Conservation (phyloP, 345 rosid genomes). For the Populus ilicifolia region DNA sequence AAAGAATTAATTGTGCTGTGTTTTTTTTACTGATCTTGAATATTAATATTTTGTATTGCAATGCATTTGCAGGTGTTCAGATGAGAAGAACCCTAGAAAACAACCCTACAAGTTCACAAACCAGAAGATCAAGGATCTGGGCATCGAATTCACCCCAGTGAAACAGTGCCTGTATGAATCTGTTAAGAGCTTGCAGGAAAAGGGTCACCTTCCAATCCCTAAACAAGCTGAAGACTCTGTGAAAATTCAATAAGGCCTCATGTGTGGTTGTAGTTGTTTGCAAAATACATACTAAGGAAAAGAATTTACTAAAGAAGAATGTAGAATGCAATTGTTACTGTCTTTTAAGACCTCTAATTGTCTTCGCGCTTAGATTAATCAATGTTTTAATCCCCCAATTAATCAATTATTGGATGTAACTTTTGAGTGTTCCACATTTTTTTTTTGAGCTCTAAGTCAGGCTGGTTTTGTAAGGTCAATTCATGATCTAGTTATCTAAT, state of each 20-base stretch:
- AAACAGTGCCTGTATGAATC: slow-evolving; percentile 82
- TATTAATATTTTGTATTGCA: background rate
- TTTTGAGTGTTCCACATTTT: background rate
- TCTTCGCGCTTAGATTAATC: background rate
- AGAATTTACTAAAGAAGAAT: background rate
- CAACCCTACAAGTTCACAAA: slow-evolving; percentile 77
- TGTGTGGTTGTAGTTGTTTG: background rate
- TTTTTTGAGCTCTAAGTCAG: background rate
- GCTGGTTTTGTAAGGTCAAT: too few species aligned
- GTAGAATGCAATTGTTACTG: background rate
- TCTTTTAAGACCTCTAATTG: background rate
- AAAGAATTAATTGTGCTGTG: too few species aligned
- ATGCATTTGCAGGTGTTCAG: slow-evolving; percentile 62
- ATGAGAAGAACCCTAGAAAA: slow-evolving; percentile 80
- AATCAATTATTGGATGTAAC: too few species aligned
- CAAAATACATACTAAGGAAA: background rate
- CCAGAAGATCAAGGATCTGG: slow-evolving; percentile 74
- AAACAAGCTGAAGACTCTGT: slow-evolving; percentile 33
- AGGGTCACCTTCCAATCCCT: slow-evolving; percentile 71
- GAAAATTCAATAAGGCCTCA: slow-evolving; percentile 9
- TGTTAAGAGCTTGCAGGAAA: slow-evolving; percentile 84
- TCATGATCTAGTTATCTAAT: too few species aligned
- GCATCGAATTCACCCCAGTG: slow-evolving; percentile 73
- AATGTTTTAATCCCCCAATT: background rate
- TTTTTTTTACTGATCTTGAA: background rate